These are phyloP conservation scores for Phlyctochytrium planicorne DNA, from an alignment of 192 early-diverging fungal genomes.

Conservation along the genomic window DNA sequence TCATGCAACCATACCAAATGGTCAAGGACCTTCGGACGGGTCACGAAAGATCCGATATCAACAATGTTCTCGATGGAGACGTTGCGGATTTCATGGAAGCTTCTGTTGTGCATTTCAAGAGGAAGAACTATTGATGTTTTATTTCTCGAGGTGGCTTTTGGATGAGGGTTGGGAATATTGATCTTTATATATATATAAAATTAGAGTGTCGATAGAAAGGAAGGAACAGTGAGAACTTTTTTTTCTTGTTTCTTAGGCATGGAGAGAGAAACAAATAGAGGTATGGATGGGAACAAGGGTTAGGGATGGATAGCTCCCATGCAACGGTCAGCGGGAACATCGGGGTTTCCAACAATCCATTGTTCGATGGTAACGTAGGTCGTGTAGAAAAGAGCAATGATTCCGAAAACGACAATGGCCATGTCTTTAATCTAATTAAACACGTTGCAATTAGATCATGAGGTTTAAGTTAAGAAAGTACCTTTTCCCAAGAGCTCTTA, in stretches of 20 bases:
- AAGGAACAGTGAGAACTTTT: no score
- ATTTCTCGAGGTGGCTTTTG: no score
- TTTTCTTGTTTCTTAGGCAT: no score
- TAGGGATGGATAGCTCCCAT: no score
- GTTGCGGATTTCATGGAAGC: constrained; percentile 14
- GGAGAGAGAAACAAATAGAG: no score
- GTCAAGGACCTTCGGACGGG: constrained; percentile 60
- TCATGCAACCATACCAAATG: constrained; percentile 62
- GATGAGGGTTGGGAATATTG: no score
- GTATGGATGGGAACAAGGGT: no score
- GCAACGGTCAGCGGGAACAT: constrained; percentile 50
- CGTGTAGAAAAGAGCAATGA: constrained; percentile 74
- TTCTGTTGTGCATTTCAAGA: neutral
- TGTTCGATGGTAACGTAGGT: constrained; percentile 73
- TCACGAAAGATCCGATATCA: constrained; percentile 42
- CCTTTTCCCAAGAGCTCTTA: constrained; percentile 24
- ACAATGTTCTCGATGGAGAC: constrained; percentile 53
- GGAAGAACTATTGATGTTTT: no score
- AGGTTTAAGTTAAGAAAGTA: neutral
- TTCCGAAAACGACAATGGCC: constrained; percentile 64
- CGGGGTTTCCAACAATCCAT: constrained; percentile 51
- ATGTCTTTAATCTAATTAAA: constrained; percentile 49
- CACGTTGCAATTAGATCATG: neutral
- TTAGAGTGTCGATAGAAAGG: no score
- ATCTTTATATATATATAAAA: no score